phyloP scores from a whole-genome alignment of 305 asterid species.

The Euphrasia arctica region DNA sequence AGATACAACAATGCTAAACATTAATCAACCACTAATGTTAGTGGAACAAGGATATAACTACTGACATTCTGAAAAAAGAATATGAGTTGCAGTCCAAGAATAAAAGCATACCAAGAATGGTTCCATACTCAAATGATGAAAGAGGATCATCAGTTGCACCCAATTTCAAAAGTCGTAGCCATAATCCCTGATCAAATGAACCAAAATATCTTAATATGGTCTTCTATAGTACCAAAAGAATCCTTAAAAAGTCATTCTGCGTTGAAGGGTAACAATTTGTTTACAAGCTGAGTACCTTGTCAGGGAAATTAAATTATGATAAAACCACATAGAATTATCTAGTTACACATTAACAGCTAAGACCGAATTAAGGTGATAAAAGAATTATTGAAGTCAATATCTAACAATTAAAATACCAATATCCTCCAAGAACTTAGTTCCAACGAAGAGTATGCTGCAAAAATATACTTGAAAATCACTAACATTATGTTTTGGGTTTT shows the following conservation, averaged over 20 bases:
- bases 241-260: conserved; percentile 19
- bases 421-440: conserved; percentile 15
- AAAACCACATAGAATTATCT: conserved; percentile 11
- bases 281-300: conserved; percentile 13
- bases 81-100: conserved; percentile 17
- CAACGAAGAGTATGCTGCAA: conserved; percentile 4
- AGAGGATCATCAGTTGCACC: conserved; percentile 97
- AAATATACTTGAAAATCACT: conserved; percentile 13
- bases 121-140: conserved; percentile 96
- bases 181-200: conserved; percentile 62
- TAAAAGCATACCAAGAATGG: conserved; percentile 80
- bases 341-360: conserved; percentile 1
- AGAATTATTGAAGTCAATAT: conserved; percentile 10
- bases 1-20: conserved; percentile 23
- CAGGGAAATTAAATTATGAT: conserved; percentile 13
- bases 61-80: conserved; percentile 16
- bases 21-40: conserved; percentile 15
- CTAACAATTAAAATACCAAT: conserved; percentile 7
- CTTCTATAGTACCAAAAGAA: conserved; percentile 20
- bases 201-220: conserved; percentile 20
- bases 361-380: conserved; percentile 9
- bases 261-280: conserved; percentile 7
- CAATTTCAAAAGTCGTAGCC: conserved; percentile 92
- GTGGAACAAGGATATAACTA: conserved; percentile 18
- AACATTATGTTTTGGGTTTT: conserved; percentile 6